A percentile compares a stretch with the other conserved stretches of the same genome.
phyloP scores from a whole-genome alignment of 495 filamentous ascomycete species.

The Aspergillus olivimuriae region DNA sequence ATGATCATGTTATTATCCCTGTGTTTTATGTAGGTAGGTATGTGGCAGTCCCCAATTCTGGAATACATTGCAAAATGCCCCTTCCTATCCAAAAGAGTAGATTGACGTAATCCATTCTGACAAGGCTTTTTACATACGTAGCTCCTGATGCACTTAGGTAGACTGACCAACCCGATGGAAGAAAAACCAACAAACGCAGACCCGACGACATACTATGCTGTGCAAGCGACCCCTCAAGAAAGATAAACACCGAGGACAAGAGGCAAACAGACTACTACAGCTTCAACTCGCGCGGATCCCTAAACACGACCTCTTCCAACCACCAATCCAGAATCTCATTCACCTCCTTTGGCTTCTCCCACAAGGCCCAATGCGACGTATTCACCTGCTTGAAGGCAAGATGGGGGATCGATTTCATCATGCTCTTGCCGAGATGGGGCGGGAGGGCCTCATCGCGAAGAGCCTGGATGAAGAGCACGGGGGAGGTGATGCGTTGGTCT shows the following conservation, averaged over 20 bases:
- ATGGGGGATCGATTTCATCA: slow-evolving; percentile 58
- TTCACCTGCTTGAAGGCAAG: slow-evolving; percentile 53
- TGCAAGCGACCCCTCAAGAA: too few species aligned
- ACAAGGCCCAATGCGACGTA: slow-evolving; percentile 64
- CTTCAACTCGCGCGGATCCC: slow-evolving; percentile 12
- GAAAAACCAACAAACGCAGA: too few species aligned
- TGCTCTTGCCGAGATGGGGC: slow-evolving; percentile 56
- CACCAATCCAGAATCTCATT: slow-evolving; percentile 42
- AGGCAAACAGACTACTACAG: slow-evolving; percentile 19
- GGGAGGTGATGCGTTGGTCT: slow-evolving; percentile 50
- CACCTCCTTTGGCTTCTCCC: slow-evolving; percentile 55
- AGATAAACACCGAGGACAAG: background rate
- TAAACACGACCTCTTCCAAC: slow-evolving; percentile 37
- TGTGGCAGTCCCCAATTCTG: too few species aligned
- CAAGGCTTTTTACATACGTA: too few species aligned
- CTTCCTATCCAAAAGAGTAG: too few species aligned
- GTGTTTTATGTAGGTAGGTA: too few species aligned
- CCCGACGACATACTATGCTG: too few species aligned
- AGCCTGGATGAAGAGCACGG: slow-evolving; percentile 69
- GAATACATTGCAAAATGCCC: too few species aligned
- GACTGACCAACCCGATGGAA: too few species aligned
- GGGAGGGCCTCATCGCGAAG: slow-evolving; percentile 62
- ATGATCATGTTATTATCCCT: too few species aligned
- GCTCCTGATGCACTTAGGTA: background rate
- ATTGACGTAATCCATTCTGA: too few species aligned